Evolutionary conservation across 2,329 filamentous ascomycete species (phyloP).

Genomic region (Aspergillus sp.): DNA sequence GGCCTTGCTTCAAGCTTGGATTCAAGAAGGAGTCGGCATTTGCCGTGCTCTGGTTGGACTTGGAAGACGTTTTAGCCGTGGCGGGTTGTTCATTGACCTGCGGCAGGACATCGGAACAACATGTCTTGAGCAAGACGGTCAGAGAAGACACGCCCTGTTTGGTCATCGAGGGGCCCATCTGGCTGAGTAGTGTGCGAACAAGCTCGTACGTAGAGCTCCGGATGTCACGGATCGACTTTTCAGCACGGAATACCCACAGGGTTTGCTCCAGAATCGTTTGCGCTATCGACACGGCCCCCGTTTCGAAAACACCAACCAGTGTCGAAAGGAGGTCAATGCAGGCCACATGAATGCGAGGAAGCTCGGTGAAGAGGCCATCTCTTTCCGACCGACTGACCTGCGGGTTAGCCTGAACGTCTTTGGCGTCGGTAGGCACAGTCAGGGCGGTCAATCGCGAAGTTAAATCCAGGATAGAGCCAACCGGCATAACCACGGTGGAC

Average conservation of each 20-base stretch:
- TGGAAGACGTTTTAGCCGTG: conserved; percentile 28
- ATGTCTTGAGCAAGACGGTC: conserved; percentile 60
- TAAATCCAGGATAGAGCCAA: conserved; percentile 68
- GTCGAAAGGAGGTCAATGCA: conserved; percentile 62
- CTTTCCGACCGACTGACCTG: conserved; percentile 78
- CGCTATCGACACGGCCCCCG: conserved; percentile 58
- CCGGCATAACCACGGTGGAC: conserved; percentile 62
- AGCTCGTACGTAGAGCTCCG: conserved; percentile 63
- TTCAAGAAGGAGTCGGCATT: conserved; percentile 74
- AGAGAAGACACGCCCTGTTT: conserved; percentile 66
- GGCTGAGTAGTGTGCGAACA: conserved; percentile 56
- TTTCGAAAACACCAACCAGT: conserved; percentile 59
- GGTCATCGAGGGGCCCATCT: conserved; percentile 65
- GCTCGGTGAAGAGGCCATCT: conserved; percentile 70
- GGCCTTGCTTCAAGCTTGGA: conserved; percentile 35
- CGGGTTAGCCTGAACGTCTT: conserved; percentile 62
- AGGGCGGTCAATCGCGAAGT: conserved; percentile 69
- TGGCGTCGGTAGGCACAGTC: conserved; percentile 48
- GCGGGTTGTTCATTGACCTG: conserved; percentile 37
- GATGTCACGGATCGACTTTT: conserved; percentile 51
- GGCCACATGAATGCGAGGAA: conserved; percentile 73
- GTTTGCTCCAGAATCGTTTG: conserved; percentile 69
- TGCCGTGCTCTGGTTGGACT: conserved; percentile 31
- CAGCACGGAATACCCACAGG: conserved; percentile 65
- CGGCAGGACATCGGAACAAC: conserved; percentile 72